Conservation (phyloP, 108 stramenopile genomes). For the Skeletonema tropicum region DNA sequence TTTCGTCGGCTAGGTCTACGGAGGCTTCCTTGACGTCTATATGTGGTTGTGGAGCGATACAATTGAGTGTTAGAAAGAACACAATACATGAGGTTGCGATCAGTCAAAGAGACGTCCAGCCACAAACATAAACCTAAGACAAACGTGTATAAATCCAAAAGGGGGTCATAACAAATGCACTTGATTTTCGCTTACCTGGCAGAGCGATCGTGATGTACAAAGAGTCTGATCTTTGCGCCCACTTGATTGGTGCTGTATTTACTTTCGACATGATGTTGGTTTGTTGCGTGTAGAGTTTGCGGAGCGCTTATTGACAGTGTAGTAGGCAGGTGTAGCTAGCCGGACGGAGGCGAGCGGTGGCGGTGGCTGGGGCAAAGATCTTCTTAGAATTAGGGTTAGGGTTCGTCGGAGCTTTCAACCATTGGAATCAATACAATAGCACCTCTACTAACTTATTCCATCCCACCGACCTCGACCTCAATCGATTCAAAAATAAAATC, state of each 20-base stretch:
- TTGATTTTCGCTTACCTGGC: slow-evolving; percentile 67
- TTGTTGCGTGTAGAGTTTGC: too few species aligned
- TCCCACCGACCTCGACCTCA: background rate
- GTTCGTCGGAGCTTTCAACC: background rate
- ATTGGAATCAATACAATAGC: background rate
- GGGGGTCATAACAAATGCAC: background rate
- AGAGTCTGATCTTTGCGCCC: slow-evolving; percentile 93
- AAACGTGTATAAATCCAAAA: background rate
- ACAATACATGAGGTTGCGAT: background rate
- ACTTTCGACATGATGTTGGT: slow-evolving; percentile 29
- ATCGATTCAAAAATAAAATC: too few species aligned
- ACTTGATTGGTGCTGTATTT: slow-evolving; percentile 91
- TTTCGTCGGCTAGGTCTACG: slow-evolving; percentile 82
- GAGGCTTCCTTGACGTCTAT: slow-evolving; percentile 92
- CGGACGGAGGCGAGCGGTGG: too few species aligned
- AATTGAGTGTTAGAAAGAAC: slow-evolving; percentile 2
- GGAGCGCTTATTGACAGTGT: too few species aligned
- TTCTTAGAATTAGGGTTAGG: too few species aligned
- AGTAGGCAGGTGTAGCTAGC: too few species aligned
- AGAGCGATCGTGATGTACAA: slow-evolving; percentile 92
- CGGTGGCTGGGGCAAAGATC: background rate
- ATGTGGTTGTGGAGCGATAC: background rate
- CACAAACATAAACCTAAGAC: background rate
- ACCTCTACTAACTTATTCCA: background rate
- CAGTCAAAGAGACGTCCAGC: too few species aligned